These are phyloP conservation scores for Rusavskia elegans DNA, from an alignment of 495 filamentous ascomycete species.

Conservation along the genomic window DNA sequence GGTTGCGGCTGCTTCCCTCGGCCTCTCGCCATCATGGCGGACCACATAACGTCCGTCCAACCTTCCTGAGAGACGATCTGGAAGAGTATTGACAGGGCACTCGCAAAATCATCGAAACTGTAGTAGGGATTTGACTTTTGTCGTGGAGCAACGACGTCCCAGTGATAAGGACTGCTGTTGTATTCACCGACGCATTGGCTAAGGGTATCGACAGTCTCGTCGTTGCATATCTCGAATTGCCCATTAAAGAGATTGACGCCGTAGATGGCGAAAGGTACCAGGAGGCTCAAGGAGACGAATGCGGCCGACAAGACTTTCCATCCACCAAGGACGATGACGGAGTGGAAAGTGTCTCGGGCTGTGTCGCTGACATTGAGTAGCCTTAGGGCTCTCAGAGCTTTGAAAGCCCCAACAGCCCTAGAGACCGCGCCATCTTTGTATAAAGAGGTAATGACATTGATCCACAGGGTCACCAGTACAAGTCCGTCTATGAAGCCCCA, in stretches of 20 bases:
- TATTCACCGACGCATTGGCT: constrained; percentile 72
- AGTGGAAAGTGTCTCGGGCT: constrained; percentile 91
- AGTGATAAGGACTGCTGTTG: constrained; percentile 56
- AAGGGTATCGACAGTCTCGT: constrained; percentile 38
- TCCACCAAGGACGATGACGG: constrained; percentile 80
- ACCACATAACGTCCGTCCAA: constrained; percentile 83
- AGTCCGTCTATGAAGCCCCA: constrained; percentile 96
- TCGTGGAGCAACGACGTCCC: constrained; percentile 71
- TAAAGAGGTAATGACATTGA: constrained; percentile 75
- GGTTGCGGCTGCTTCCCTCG: constrained; percentile 50
- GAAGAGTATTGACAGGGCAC: constrained; percentile 89
- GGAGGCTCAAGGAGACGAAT: constrained; percentile 81
- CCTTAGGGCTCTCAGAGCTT: constrained; percentile 85
- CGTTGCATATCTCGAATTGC: constrained; percentile 67
- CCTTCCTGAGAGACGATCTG: constrained; percentile 98
- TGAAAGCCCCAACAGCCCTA: constrained; percentile 87
- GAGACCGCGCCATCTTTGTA: constrained; percentile 66
- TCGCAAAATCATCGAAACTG: constrained; percentile 87
- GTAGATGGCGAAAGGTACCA: constrained; percentile 95
- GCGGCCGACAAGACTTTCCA: constrained; percentile 84
- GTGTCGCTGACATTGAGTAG: constrained; percentile 93
- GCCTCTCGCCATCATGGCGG: constrained; percentile 69
- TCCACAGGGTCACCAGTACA: constrained; percentile 89
- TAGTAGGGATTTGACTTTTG: constrained; percentile 67
- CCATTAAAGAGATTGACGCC: constrained; percentile 86